These are phyloP conservation scores for Whalleya microplaca DNA, from an alignment of 2,329 filamentous ascomycete genomes.

Conservation along the genomic window DNA sequence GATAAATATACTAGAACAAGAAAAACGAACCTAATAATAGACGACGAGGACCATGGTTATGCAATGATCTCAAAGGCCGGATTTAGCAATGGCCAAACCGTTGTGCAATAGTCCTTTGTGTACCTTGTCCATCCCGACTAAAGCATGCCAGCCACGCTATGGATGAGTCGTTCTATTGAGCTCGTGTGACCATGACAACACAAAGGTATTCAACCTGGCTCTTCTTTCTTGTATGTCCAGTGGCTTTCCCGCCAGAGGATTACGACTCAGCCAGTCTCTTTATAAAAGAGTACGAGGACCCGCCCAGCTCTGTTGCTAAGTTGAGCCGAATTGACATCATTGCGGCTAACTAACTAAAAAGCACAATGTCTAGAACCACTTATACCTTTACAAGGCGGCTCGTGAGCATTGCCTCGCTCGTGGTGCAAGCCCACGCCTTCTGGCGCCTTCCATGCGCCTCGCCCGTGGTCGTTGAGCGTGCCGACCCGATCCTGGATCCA, in stretches of 20 bases:
- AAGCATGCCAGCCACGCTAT: not conserved
- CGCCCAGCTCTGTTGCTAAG: not conserved
- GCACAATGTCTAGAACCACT: not conserved
- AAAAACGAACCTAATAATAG: too few relatives aligned
- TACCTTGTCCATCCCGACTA: not conserved
- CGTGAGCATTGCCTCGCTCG: not conserved
- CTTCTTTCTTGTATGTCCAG: not conserved
- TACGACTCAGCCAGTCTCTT: not conserved
- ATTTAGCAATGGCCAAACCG: too few relatives aligned
- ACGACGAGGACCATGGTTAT: too few relatives aligned
- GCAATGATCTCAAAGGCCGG: too few relatives aligned
- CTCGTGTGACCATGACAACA: not conserved
- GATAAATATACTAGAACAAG: too few relatives aligned
- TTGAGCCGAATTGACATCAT: not conserved
- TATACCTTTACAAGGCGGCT: not conserved
- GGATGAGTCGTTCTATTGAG: not conserved
- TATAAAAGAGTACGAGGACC: not conserved
- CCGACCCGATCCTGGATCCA: constrained; percentile 29
- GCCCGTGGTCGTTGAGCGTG: constrained; percentile 31
- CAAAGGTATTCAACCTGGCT: not conserved
- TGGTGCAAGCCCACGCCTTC: not conserved
- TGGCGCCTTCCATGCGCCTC: not conserved
- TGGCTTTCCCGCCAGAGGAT: not conserved
- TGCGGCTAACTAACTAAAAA: not conserved
- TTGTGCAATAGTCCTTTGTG: not conserved